A percentile compares a stretch with the other conserved stretches of the same genome.
Evolutionary conservation across 2,329 filamentous ascomycete genomes (phyloP).

Genomic region (Bipolaris zeicola): DNA sequence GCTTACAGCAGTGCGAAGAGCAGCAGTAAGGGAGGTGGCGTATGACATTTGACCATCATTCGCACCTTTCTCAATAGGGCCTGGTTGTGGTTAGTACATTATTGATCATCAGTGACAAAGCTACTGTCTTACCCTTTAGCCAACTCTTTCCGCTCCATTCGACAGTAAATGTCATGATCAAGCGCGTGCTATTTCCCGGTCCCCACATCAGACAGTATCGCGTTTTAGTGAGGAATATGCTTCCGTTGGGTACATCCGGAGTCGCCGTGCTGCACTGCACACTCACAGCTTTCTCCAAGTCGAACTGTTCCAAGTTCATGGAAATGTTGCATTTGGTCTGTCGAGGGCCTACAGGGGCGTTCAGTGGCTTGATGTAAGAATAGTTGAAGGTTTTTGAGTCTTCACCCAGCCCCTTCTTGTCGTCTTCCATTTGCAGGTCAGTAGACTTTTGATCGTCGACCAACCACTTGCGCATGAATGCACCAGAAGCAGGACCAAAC

Average conservation of each 20-base stretch:
- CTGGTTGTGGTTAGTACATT: constrained; percentile 54
- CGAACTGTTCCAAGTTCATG: constrained; percentile 81
- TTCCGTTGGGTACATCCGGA: constrained; percentile 93
- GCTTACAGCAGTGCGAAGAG: constrained; percentile 74
- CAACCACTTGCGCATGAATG: constrained; percentile 87
- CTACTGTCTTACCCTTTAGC: constrained; percentile 76
- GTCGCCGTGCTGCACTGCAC: constrained; percentile 85
- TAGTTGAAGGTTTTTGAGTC: constrained; percentile 78
- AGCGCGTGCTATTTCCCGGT: constrained; percentile 79
- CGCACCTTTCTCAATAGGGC: constrained; percentile 93
- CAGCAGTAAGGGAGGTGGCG: constrained; percentile 77
- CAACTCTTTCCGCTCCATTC: constrained; percentile 99
- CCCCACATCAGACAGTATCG: constrained; percentile 95
- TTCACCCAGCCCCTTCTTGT: constrained; percentile 75
- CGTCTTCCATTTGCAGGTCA: constrained; percentile 82
- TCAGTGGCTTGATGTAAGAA: constrained; percentile 90
- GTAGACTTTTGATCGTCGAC: constrained; percentile 84
- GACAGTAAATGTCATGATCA: constrained; percentile 86
- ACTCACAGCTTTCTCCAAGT: constrained; percentile 84
- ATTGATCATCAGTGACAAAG: background rate
- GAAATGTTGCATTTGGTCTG: constrained; percentile 94
- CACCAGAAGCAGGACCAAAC: constrained; percentile 79
- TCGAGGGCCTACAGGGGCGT: constrained; percentile 82
- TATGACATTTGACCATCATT: constrained; percentile 87
- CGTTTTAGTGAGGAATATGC: constrained; percentile 89